phyloP scores from a whole-genome alignment of 2,329 filamentous ascomycete genomes.

The Hypoxylon sp. region DNA sequence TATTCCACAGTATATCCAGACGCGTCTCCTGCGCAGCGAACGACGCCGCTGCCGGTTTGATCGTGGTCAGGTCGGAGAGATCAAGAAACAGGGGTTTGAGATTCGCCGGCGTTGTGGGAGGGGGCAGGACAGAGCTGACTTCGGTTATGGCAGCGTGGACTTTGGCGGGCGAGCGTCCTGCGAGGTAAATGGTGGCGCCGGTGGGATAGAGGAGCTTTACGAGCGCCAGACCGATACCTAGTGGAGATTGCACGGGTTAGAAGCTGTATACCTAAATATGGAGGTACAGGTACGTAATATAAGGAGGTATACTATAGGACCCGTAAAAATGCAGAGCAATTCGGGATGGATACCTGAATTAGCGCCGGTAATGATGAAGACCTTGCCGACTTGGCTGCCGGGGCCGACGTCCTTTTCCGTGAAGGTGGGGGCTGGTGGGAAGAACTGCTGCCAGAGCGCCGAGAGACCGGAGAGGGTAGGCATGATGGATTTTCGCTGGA shows the following conservation, averaged over 20 bases:
- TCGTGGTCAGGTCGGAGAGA: not conserved
- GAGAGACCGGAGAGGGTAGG: not conserved
- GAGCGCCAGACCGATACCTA: too few relatives aligned
- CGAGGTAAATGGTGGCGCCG: not conserved
- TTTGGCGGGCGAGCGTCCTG: not conserved
- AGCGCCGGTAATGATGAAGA: not conserved
- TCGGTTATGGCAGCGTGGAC: not conserved
- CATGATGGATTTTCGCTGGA: not conserved
- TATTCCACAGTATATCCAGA: not conserved
- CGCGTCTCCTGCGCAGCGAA: not conserved
- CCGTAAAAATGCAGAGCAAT: not conserved
- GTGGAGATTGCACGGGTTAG: not conserved
- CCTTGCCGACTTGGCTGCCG: not conserved
- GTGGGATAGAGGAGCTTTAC: not conserved
- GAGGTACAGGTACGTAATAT: not conserved
- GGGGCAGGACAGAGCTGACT: not conserved
- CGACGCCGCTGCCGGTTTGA: not conserved
- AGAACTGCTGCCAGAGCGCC: not conserved
- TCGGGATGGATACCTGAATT: not conserved
- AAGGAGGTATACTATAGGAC: not conserved
- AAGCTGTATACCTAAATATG: not conserved
- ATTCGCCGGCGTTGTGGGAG: too few relatives aligned
- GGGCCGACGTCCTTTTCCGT: not conserved
- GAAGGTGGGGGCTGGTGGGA: not conserved
- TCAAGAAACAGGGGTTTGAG: not conserved